Percentiles rank a stretch among this genome's conserved stretches.
These are phyloP conservation scores for Saturnispora serradocipensis DNA, from an alignment of 805 yeast species.

Conservation along the genomic window DNA sequence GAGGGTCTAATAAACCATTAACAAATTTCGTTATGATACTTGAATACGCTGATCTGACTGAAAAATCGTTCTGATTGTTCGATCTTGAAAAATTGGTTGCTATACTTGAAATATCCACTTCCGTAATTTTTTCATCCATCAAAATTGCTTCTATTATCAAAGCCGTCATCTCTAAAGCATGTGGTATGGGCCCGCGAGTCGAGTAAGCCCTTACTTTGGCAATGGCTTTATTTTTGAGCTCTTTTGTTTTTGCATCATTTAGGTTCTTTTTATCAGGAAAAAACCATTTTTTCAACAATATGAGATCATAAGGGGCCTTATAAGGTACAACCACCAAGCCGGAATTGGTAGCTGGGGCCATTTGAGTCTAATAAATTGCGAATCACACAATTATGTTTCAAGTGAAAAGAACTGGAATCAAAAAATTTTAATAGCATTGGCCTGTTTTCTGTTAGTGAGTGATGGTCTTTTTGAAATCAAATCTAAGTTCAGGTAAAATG, in stretches of 20 bases:
- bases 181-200: constrained; percentile 61
- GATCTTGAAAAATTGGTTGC: not conserved
- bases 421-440: not conserved
- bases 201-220: constrained; percentile 42
- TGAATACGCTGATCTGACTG: constrained; percentile 48
- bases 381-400: not conserved
- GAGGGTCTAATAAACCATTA: constrained; percentile 82
- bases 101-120: constrained; percentile 1
- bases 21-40: constrained; percentile 80
- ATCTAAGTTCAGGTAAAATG: not conserved
- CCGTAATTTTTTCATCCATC: constrained; percentile 27
- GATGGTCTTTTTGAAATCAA: not conserved
- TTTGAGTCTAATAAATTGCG: not conserved
- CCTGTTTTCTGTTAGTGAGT: not conserved
- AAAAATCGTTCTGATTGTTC: constrained; percentile 23
- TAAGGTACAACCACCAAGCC: constrained; percentile 13
- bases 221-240: constrained; percentile 33
- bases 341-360: not conserved
- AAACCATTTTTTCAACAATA: constrained; percentile 41
- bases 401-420: not conserved
- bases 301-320: constrained; percentile 35
- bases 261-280: constrained; percentile 21
- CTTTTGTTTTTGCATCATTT: not conserved
- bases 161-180: constrained; percentile 60
- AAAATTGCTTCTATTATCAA: constrained; percentile 43